Conservation (phyloP, 164 flowering plant genomes). For the Stephania cephalantha region DNA sequence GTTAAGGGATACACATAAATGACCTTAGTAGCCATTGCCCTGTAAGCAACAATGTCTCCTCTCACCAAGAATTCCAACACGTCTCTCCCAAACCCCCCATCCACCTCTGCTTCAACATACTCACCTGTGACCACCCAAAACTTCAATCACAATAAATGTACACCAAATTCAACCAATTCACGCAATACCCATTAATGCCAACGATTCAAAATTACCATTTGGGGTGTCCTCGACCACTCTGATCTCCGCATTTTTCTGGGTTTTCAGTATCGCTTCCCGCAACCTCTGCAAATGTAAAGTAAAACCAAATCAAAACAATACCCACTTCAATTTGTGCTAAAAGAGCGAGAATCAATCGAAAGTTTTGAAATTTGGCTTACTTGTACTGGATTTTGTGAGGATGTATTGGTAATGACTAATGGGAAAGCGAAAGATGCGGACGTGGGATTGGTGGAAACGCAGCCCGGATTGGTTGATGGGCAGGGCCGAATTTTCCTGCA, state of each 20-base stretch:
- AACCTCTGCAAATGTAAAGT: conserved; percentile 39
- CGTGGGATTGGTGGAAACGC: conserved; percentile 74
- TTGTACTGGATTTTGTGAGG: conserved; percentile 49
- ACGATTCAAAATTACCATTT: conserved; percentile 40
- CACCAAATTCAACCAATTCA: neutral
- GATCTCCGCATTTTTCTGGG: conserved; percentile 74
- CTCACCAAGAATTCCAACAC: conserved; percentile 85
- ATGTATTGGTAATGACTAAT: conserved; percentile 52
- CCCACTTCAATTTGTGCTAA: neutral
- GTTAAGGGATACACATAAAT: conserved; percentile 89
- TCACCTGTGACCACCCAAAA: conserved; percentile 65
- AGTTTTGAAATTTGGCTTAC: conserved; percentile 19
- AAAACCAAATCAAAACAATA: neutral
- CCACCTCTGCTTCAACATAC: conserved; percentile 76
- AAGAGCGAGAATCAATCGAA: neutral
- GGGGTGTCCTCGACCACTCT: conserved; percentile 59
- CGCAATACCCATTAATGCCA: neutral
- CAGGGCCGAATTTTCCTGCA: conserved; percentile 87
- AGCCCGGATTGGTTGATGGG: conserved; percentile 81
- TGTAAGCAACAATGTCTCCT: conserved; percentile 66
- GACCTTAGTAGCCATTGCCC: conserved; percentile 79
- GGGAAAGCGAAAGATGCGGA: conserved; percentile 79
- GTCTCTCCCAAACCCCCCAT: conserved; percentile 80
- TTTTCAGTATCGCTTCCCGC: conserved; percentile 67
- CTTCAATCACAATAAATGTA: neutral